phyloP scores from a whole-genome alignment of 116 monocot genomes.

The Zostera marina region DNA sequence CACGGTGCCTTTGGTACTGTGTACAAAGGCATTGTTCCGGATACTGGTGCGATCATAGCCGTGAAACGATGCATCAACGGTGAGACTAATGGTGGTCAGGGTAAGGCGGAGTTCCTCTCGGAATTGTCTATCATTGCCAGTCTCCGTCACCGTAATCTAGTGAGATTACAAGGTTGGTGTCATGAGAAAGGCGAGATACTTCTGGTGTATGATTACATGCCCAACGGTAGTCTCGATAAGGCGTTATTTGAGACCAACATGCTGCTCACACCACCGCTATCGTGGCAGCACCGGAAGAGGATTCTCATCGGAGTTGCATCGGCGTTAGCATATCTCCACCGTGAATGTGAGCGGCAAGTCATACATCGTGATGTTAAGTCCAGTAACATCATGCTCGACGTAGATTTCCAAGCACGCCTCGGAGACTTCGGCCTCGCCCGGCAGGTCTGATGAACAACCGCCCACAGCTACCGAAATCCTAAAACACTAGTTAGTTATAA shows the following conservation, averaged over 20 bases:
- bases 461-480: slow-evolving; percentile 1
- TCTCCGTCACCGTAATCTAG: slow-evolving; percentile 79
- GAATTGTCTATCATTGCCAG: slow-evolving; percentile 94
- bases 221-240: slow-evolving; percentile 85
- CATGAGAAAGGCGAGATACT: slow-evolving; percentile 88
- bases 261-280: slow-evolving; percentile 7
- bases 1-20: slow-evolving; percentile 92
- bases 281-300: slow-evolving; percentile 56
- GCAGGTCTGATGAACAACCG: not conserved
- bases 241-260: slow-evolving; percentile 39
- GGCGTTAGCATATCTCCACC: slow-evolving; percentile 90
- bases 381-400: slow-evolving; percentile 96
- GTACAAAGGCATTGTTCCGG: slow-evolving; percentile 79
- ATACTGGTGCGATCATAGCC: slow-evolving; percentile 61
- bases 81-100: slow-evolving; percentile 17
- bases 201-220: slow-evolving; percentile 92
- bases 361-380: slow-evolving; percentile 98
- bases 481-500: not conserved
- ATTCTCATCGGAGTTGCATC: slow-evolving; percentile 81
- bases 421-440: slow-evolving; percentile 95
- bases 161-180: slow-evolving; percentile 82
- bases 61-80: slow-evolving; percentile 66
- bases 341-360: slow-evolving; percentile 82
- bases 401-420: slow-evolving; percentile 67
- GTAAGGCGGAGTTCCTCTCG: slow-evolving; percentile 63